Evolutionary conservation across 352 stramenopile genomes (phyloP), one percentile per base, ranked within the genome.

Genomic region (Halophytophthora batemanensis): DNA sequence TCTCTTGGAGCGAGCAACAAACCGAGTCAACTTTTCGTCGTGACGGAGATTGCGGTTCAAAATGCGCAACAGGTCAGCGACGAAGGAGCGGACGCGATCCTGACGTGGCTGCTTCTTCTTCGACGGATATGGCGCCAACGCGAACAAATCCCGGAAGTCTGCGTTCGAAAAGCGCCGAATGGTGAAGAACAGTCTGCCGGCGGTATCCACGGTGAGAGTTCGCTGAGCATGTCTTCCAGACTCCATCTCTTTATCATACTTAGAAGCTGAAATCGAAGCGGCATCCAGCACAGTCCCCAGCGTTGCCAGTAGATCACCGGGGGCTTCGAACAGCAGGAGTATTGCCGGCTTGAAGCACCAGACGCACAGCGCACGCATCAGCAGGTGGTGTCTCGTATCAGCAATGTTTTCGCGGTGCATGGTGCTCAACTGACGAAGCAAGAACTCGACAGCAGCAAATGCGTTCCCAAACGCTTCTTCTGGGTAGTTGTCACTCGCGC

Each of bases 291-390:
- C 21, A 46, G 29, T 23, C 44, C 66, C 60, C 23, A 85, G 41
- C n/a, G 66, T 65, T 21, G 54, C 51, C 10, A 89, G 51, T 1
- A 85, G 49, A n/a, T 73, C 60, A 11, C 59, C 66, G 1, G 78
- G 78, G 21, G 61, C 69, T 39, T 87, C 71, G 37, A 86, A 86
- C 6, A 83, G 62, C 4, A 89, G 56, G 38, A 89, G 52, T 22
- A 76, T 72, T 17, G 59, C 70, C 22, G 73, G 71, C 23, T 86
- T 58, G 17, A 89, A 39, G 23, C 71, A 77, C 15, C 43, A 56
- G 18, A 79, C 35, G 8, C 61, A 79, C 44, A 70, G 59, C 17
- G 47, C 70, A 31, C 59, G 54, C 15, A 84, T 38, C 51, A 84
- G 22, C n/a, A 65, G 47, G 5, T 22, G 23, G 35, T 69, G 50